A percentile compares a stretch with the other conserved stretches of the same genome.
Conservation (phyloP, 2,329 filamentous ascomycete species). For the Fusarium devonianum region DNA sequence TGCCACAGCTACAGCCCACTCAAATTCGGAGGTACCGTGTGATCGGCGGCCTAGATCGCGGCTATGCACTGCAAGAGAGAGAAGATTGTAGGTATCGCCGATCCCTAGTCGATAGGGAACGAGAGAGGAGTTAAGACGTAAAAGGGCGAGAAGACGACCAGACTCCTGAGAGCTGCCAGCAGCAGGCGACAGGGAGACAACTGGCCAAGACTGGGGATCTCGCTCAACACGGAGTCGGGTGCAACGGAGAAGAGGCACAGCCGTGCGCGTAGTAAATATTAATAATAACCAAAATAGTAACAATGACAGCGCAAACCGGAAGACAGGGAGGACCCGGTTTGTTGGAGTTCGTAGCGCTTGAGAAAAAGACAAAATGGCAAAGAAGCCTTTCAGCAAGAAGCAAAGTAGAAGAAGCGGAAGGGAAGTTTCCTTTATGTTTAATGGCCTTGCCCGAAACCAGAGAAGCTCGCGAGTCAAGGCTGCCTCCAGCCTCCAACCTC, state of each 20-base stretch:
- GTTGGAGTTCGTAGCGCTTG: neutral
- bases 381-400: conserved; percentile 3
- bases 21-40: conserved; percentile 28
- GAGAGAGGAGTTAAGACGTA: neutral
- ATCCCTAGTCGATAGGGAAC: conserved; percentile 10
- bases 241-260: conserved; percentile 7
- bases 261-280: conserved; percentile 4
- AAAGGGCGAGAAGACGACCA: conserved; percentile 4
- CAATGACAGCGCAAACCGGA: conserved; percentile 8
- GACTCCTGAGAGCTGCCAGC: conserved; percentile 8
- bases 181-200: conserved; percentile 8
- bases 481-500: conserved; percentile 31
- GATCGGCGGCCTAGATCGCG: conserved; percentile 35
- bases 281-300: conserved; percentile 8
- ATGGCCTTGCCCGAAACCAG: conserved; percentile 23
- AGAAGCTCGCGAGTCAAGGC: conserved; percentile 19
- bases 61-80: conserved; percentile 25
- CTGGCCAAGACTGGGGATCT: conserved; percentile 1
- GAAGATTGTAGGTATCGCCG: conserved; percentile 11
- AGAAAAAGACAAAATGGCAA: conserved; percentile 3
- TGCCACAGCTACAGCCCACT: conserved; percentile 32
- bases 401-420: conserved; percentile 24
- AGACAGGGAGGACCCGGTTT: conserved; percentile 8
- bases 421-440: conserved; percentile 38
- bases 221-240: conserved; percentile 6